These are phyloP conservation scores for Amanita phalloides DNA, from an alignment of 768 basidiomycete species.

Conservation along the genomic window DNA sequence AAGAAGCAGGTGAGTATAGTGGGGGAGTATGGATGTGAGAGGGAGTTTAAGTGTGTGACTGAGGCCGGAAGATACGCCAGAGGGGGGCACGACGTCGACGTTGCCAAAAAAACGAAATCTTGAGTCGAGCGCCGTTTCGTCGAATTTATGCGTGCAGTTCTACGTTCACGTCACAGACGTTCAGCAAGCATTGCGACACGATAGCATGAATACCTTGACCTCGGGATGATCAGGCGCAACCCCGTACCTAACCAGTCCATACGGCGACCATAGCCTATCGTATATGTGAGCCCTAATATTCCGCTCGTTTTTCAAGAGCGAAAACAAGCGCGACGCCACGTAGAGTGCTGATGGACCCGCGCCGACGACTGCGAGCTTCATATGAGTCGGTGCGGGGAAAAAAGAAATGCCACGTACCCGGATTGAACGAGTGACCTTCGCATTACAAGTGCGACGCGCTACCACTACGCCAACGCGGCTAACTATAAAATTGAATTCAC, in stretches of 20 bases:
- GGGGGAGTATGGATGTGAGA: slow-evolving; percentile 43
- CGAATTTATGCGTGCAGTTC: slow-evolving; percentile 98
- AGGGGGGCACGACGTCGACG: slow-evolving; percentile 44
- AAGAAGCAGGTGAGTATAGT: slow-evolving; percentile 83
- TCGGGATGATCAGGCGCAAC: slow-evolving; percentile 98
- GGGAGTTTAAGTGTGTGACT: slow-evolving; percentile 48
- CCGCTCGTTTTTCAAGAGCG: slow-evolving; percentile 28
- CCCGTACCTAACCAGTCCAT: slow-evolving; percentile 91
- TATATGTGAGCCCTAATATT: slow-evolving; percentile 66
- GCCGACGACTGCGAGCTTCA: slow-evolving; percentile 88
- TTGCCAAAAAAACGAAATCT: slow-evolving; percentile 91
- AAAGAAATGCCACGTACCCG: slow-evolving; percentile 28
- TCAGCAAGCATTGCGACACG: slow-evolving; percentile 1
- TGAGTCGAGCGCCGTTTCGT: slow-evolving; percentile 64
- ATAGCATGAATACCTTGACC: slow-evolving; percentile 61
- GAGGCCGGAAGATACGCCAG: slow-evolving; percentile 12
- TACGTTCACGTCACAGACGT: slow-evolving; percentile 18
- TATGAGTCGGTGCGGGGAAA: neutral
- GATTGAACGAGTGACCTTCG: slow-evolving; percentile 37
- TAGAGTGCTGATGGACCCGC: slow-evolving; percentile 97
- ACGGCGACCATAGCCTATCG: slow-evolving; percentile 89
- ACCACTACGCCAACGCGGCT: slow-evolving; percentile 31
- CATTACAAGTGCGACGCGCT: slow-evolving; percentile 36
- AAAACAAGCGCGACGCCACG: slow-evolving; percentile 77
- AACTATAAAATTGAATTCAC: no score